These are phyloP conservation scores for Cercophora newfieldiana DNA, from an alignment of 495 filamentous ascomycete species.

Conservation along the genomic window DNA sequence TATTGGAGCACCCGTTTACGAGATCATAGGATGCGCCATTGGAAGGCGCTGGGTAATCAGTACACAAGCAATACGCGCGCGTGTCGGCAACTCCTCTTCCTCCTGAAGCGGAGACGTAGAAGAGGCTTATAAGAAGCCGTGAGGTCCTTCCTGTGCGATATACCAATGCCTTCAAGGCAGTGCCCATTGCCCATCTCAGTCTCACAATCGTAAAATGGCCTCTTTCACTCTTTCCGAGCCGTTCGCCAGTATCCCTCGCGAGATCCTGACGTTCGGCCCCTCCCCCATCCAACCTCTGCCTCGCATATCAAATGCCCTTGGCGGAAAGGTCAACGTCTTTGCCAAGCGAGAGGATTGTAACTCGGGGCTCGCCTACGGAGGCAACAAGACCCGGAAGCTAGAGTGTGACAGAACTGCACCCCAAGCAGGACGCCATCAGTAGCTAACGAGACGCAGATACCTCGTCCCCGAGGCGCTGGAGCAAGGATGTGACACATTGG, in stretches of 20 bases:
- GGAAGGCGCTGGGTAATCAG: background rate
- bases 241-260: slow-evolving; percentile 58
- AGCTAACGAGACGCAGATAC: slow-evolving; percentile 35
- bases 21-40: background rate
- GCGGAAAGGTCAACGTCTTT: slow-evolving; percentile 54
- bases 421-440: background rate
- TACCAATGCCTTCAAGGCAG: too few species aligned
- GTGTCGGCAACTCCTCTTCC: background rate
- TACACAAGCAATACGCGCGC: background rate
- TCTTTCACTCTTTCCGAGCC: slow-evolving; percentile 52
- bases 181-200: background rate
- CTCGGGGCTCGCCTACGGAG: slow-evolving; percentile 62
- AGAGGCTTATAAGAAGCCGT: background rate
- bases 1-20: background rate
- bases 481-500: slow-evolving; percentile 55
- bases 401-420: slow-evolving; percentile 45
- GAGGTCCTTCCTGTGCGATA: too few species aligned
- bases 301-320: slow-evolving; percentile 57
- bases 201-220: slow-evolving; percentile 14
- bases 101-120: background rate
- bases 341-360: slow-evolving; percentile 66
- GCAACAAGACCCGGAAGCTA: slow-evolving; percentile 67
- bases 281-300: slow-evolving; percentile 63
- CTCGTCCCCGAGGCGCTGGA: slow-evolving; percentile 58
- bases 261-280: slow-evolving; percentile 55